Evolutionary conservation across 805 yeast genomes (phyloP), one percentile per base, ranked within the genome.

Genomic region (Candida xyloterini): DNA sequence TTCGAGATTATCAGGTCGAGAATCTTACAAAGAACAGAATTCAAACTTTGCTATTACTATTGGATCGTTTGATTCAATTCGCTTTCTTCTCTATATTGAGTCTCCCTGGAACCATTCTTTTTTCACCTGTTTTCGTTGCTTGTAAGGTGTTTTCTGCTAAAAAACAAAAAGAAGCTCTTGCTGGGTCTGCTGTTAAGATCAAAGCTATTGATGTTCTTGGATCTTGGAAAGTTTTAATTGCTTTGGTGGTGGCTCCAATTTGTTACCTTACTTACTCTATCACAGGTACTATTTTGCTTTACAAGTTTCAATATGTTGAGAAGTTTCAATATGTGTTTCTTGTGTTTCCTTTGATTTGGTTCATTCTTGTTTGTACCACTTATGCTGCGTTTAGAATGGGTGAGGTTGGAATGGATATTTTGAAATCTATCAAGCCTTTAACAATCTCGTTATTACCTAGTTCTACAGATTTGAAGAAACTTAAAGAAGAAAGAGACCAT

Each of bases 191-290:
- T 1, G 99, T 91, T 13, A 91, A 91, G 59, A 80, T 91, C 44
- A 81, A 78, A 51, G 99, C 95, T 10, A 83, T 80, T 38, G 99
- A 91, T 59, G 97, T 91, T 10, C 73, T 93, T 37, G 98, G 96
- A 0, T 88, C 98, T 2, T 91, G 99, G 99, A 91, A 91, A 62
- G 81, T 91, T 20, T 67, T 91, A 43, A 85, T 91, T 35, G 85
- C 93, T 11, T 72, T 91, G 73, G 93, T 87, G 11, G 66, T 85
- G 33, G 93, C 97, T 0, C 99, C 99, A 0, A 60, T 84, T 14
- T 68, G 91, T 25, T 91, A 91, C 65, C 76, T 81, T 30, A 64
- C 81, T 42, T 93, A 93, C 63, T 90, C 97, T 0, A 52, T 77
- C 3, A 46, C 83, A 9, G 81, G 86, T 10, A 53, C 62, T 10